Evolutionary conservation across 208 protist genomes (phyloP).

Genomic region (Wallacemonas rigidus): DNA sequence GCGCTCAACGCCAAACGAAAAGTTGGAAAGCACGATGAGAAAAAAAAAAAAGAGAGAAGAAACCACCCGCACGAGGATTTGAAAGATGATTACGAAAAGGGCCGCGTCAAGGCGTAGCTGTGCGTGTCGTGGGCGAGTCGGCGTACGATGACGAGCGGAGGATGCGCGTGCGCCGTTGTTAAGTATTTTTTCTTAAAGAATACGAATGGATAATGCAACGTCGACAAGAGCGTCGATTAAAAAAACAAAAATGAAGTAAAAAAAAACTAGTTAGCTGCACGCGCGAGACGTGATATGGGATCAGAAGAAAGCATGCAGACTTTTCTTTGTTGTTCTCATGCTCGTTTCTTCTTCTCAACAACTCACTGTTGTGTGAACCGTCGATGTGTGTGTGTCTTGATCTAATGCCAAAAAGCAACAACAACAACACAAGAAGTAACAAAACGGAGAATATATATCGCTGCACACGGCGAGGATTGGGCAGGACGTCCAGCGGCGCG

Average conservation of each 20-base stretch:
- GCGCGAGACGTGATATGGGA: no score
- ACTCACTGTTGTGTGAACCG: no score
- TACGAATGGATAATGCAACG: background rate
- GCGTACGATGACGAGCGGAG: background rate
- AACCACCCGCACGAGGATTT: background rate
- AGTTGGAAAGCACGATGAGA: background rate
- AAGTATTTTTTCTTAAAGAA: constrained; percentile 4
- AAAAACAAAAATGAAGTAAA: constrained; percentile 6
- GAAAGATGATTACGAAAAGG: no score
- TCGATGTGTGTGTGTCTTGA: no score
- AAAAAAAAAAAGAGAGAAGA: constrained; percentile 13
- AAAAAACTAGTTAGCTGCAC: background rate
- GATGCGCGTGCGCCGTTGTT: background rate
- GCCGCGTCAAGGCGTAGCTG: background rate
- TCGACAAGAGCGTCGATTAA: constrained; percentile 1
- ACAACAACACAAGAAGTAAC: background rate
- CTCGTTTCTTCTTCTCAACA: no score
- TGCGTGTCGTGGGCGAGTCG: background rate
- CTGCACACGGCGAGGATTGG: no score
- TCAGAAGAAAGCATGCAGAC: no score
- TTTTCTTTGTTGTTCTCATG: no score
- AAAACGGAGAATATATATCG: background rate
- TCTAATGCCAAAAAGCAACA: background rate
- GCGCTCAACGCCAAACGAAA: no score
- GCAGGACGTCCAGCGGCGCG: no score